Evolutionary conservation across 139 green algal species (phyloP), one percentile per base, ranked within the genome.

Genomic region (Coelastrella sp.): DNA sequence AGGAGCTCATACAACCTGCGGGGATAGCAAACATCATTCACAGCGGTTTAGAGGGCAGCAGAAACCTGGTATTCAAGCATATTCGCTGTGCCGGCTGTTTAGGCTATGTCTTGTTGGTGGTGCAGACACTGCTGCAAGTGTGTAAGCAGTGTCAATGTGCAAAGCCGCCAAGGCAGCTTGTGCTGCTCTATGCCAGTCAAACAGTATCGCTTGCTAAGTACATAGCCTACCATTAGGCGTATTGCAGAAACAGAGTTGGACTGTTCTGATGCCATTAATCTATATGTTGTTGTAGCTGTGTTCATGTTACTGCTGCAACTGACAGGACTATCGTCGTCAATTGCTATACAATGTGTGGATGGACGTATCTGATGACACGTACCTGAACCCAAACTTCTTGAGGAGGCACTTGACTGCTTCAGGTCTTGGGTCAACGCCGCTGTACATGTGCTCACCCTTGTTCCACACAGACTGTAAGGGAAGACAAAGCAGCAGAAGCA

Each of bases 391-490:
- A 78, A 92, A 90, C 89, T 86, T 73, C 60, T 59, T 71, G 22
- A 94, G 90, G 78, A 93, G 87, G 5, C 22, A 59, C 3, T n/a
- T 73, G 61, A 95, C 5, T 4, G 64, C 82, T 2, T 92, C 92
- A 0, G 61, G 56, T 22, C 83, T 78, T 11, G 91, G 66, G 32
- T 92, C 83, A 59, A 95, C 47, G 4, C 84, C 93, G 7, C 81
- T 92, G 47, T 89, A 71, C 80, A 95, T 94, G n/a, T 78, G 79
- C 89, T 95, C 93, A 0, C 93, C 93, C 90, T 95, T 95, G 75
- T 92, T 91, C 87, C 87, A 91, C 17, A 91, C 87, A 19, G 87
- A 59, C 82, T 87, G 82, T 20, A 76, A 5, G 13, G 13, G 4
- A 54, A 58, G 7, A 64, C 14, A n/a, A 57, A 60, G 75, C n/a